Evolutionary conservation across 495 filamentous ascomycete species (phyloP), one percentile per base, ranked within the genome.

Genomic region (Paragyromitra xinjiangensis): DNA sequence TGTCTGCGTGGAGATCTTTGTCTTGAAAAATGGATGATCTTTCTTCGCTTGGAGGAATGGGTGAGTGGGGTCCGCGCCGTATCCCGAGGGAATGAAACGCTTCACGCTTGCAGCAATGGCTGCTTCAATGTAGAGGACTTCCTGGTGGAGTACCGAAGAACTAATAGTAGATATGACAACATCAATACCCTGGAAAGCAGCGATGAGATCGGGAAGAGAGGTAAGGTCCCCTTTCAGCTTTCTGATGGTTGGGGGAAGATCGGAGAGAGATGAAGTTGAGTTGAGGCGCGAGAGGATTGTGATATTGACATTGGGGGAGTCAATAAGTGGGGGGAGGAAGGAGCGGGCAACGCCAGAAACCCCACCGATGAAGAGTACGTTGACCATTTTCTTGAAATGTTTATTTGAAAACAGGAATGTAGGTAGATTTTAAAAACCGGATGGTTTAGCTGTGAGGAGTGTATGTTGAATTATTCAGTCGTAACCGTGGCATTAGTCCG

Each of bases 51-150:
- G 63, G 1, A 65, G 19, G 19, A 16, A 65, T 1, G 63, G 63
- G 22, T 65, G 63, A 16, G 63, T 22, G 9, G 69, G 65, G 59
- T 83, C 76, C 34, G 75, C 71, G 9, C 84, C 86, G 71, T 85
- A 90, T 55, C 89, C 88, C 5, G 84, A 85, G 14, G 88, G 88
- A 34, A 89, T 83, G 73, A 89, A 88, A 7, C 87, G 83, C 58
- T 85, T 87, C 34, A 89, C 87, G 1, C 87, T 87, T 1, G 86
- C 88, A 6, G 75, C 67, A 44, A 89, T 82, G 9, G 86, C 84
- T 11, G 87, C 87, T 78, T 90, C 85, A 48, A 89, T 86, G 12
- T 88, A 79, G n/a, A 79, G 75, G 7, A 81, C 84, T 69, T 88
- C 86, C 1, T 64, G 48, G 0, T 67, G n/a, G 34, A 86, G 77